These are phyloP conservation scores for Verticillium longisporum DNA, from an alignment of 2,329 filamentous ascomycete species.

Conservation along the genomic window DNA sequence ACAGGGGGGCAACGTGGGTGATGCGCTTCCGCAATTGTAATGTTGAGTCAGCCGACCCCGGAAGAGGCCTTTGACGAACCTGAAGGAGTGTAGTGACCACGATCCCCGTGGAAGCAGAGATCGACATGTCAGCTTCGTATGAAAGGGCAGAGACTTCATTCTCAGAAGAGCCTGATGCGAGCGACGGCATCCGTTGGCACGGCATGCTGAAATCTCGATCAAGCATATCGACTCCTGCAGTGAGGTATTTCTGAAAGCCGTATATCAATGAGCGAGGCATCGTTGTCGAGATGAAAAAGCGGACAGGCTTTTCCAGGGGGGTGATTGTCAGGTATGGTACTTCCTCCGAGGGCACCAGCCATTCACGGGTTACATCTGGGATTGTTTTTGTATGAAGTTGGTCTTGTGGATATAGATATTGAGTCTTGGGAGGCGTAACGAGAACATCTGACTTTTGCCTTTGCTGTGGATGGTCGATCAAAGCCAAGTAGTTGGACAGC, in stretches of 20 bases:
- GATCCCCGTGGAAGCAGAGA: slow-evolving; percentile 64
- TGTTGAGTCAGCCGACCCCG: slow-evolving; percentile 29
- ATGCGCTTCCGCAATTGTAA: slow-evolving; percentile 50
- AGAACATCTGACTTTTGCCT: neutral
- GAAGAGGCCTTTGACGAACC: slow-evolving; percentile 64
- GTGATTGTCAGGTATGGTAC: slow-evolving; percentile 10
- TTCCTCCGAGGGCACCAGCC: neutral
- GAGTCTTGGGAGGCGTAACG: slow-evolving; percentile 8
- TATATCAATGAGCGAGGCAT: slow-evolving; percentile 41
- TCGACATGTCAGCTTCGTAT: slow-evolving; percentile 64
- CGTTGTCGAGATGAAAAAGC: slow-evolving; percentile 45
- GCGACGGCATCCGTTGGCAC: neutral
- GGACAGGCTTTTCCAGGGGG: slow-evolving; percentile 10
- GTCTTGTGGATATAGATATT: slow-evolving; percentile 8
- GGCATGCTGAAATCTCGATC: slow-evolving; percentile 49
- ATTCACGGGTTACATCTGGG: neutral
- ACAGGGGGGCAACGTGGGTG: slow-evolving; percentile 44
- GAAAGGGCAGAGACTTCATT: slow-evolving; percentile 12
- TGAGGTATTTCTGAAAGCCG: slow-evolving; percentile 35
- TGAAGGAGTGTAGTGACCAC: slow-evolving; percentile 66
- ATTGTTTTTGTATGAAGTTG: neutral
- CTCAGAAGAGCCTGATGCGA: neutral
- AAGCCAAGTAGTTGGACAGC: neutral
- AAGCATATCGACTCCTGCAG: slow-evolving; percentile 44
- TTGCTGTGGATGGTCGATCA: neutral